Evolutionary conservation across 1,284 basidiomycete species (phyloP).

Genomic region (Anthracocystis setariae): DNA sequence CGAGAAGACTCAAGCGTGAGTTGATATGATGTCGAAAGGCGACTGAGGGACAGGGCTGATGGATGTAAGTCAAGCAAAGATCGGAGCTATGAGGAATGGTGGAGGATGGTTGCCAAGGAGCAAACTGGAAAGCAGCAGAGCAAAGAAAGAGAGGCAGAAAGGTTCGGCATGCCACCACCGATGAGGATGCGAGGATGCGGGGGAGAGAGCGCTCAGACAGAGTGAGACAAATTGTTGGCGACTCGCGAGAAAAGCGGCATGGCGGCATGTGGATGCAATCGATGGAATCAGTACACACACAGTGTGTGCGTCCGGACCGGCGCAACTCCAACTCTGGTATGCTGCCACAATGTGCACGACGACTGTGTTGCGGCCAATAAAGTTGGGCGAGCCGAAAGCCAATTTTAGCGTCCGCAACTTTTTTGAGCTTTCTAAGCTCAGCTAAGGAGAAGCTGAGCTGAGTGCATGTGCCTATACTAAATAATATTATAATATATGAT

Average conservation of each 20-base stretch:
- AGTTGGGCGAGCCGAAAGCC: neutral
- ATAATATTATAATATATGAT: too few species aligned
- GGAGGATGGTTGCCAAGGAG: too few species aligned
- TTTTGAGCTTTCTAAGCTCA: too few species aligned
- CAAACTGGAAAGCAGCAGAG: too few species aligned
- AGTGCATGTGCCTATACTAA: too few species aligned
- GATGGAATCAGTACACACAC: slow-evolving; percentile 1
- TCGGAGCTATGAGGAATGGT: neutral
- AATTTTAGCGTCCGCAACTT: neutral
- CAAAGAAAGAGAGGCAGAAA: too few species aligned
- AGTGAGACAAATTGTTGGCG: neutral
- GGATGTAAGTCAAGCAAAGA: neutral
- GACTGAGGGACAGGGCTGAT: neutral
- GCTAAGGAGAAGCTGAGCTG: neutral
- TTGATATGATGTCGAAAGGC: neutral
- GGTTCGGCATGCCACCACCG: neutral
- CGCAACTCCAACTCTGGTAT: neutral
- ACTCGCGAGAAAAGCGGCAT: neutral
- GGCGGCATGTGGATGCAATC: slow-evolving; percentile 2
- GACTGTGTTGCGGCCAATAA: too few species aligned
- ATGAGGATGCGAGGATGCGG: slow-evolving; percentile 4
- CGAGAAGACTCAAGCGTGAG: neutral
- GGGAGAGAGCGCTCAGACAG: neutral
- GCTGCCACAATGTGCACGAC: neutral
- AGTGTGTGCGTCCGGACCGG: slow-evolving; percentile 6